Conservation (phyloP, 106 monocot species). For the Apostasia ramifera region DNA sequence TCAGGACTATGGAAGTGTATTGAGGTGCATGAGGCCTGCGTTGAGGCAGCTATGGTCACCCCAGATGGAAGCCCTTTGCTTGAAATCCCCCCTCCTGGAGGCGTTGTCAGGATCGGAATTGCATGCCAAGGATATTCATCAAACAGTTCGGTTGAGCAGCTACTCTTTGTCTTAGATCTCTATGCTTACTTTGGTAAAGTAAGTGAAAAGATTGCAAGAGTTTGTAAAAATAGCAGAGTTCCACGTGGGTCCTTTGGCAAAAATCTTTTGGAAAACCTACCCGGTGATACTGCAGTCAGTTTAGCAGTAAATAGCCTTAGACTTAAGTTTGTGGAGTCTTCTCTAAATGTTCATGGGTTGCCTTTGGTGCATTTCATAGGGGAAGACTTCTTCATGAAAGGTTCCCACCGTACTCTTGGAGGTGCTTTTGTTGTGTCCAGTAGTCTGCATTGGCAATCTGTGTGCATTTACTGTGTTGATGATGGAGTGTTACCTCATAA, state of each 20-base stretch:
- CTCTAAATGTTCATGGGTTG: slow-evolving; percentile 29
- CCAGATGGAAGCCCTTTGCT: slow-evolving; percentile 81
- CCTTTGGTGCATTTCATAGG: slow-evolving; percentile 84
- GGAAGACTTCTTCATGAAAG: slow-evolving; percentile 70
- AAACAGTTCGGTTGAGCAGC: slow-evolving; percentile 86
- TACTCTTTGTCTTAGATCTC: slow-evolving; percentile 87
- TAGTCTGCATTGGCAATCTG: slow-evolving; percentile 51
- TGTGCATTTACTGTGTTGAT: slow-evolving; percentile 67
- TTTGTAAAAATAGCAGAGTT: slow-evolving; percentile 32
- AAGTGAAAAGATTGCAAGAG: slow-evolving; percentile 68
- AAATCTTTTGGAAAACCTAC: slow-evolving; percentile 54
- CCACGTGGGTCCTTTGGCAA: slow-evolving; percentile 25
- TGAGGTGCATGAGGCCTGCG: slow-evolving; percentile 64
- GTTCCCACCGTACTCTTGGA: slow-evolving; percentile 77
- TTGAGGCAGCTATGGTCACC: slow-evolving; percentile 98
- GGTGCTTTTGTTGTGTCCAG: slow-evolving; percentile 97
- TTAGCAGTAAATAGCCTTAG: slow-evolving; percentile 46
- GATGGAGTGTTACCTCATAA: slow-evolving; percentile 18
- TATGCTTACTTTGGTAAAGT: slow-evolving; percentile 83
- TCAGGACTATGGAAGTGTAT: slow-evolving; percentile 69
- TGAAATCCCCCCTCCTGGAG: slow-evolving; percentile 83
- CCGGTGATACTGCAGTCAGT: slow-evolving; percentile 91
- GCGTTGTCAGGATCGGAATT: slow-evolving; percentile 86
- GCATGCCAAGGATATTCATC: slow-evolving; percentile 66
- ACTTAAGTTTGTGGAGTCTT: slow-evolving; percentile 70